Evolutionary conservation across 1,139 yeast genomes (phyloP).

Genomic region (Pneumocystis canis): DNA sequence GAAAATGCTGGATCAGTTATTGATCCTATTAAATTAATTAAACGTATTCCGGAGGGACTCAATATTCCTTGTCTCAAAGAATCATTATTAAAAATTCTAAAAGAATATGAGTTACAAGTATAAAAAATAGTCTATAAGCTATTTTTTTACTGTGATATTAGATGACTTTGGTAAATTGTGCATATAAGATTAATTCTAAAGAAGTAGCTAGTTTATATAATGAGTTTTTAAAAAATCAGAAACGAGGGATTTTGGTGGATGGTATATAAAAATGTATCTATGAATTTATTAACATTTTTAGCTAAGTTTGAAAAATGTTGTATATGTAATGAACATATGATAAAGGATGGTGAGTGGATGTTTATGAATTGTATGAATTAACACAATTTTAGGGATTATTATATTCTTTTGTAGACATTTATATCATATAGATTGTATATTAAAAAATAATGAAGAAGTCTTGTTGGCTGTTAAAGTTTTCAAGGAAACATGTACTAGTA

Average conservation of each 20-base stretch:
- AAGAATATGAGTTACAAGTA: constrained; percentile 37
- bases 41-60: constrained; percentile 46
- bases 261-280: neutral
- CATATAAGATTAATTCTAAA: neutral
- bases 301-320: neutral
- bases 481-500: neutral
- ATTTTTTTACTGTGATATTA: neutral
- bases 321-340: neutral
- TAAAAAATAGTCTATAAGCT: neutral
- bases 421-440: neutral
- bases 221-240: neutral
- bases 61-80: constrained; percentile 51
- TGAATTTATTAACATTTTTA: neutral
- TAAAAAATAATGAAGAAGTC: neutral
- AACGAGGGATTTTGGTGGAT: neutral
- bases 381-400: neutral
- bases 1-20: constrained; percentile 40
- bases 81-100: constrained; percentile 48
- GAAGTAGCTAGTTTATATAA: neutral
- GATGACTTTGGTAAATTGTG: neutral
- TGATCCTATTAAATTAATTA: constrained; percentile 54
- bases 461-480: neutral
- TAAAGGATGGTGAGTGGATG: neutral
- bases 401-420: neutral
- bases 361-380: neutral